These are phyloP conservation scores for Boletus eberwhitei DNA, from an alignment of 768 basidiomycete species.

Conservation along the genomic window DNA sequence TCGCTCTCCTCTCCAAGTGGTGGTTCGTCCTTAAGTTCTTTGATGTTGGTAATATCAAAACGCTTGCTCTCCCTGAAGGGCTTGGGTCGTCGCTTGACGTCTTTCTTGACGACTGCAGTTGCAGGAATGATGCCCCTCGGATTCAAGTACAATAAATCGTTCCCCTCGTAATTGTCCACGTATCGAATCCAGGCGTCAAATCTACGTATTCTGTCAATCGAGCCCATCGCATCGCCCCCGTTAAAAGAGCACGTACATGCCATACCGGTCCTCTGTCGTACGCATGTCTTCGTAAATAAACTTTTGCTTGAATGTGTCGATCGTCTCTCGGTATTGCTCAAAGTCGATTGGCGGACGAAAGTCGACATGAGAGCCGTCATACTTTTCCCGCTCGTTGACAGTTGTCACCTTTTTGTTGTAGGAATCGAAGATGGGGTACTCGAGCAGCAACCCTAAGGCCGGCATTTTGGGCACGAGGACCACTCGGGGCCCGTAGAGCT, in stretches of 20 bases:
- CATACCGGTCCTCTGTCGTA: constrained; percentile 72
- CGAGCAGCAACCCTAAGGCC: constrained; percentile 86
- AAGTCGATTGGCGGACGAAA: constrained; percentile 75
- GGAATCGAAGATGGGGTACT: constrained; percentile 77
- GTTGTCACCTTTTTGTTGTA: constrained; percentile 61
- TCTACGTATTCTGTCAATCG: constrained; percentile 33
- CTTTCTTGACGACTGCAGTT: constrained; percentile 61
- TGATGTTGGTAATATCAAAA: constrained; percentile 57
- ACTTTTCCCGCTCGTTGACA: constrained; percentile 40
- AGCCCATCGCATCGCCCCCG: background rate
- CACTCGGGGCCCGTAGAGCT: constrained; percentile 74
- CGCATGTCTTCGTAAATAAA: constrained; percentile 89
- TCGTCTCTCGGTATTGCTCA: constrained; percentile 57
- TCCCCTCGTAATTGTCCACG: constrained; percentile 71
- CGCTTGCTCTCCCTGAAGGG: constrained; percentile 67
- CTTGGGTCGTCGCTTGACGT: constrained; percentile 46
- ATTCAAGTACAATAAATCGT: constrained; percentile 78
- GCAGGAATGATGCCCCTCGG: constrained; percentile 73
- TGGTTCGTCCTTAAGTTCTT: constrained; percentile 27
- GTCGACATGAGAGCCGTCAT: constrained; percentile 52
- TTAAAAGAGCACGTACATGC: constrained; percentile 54
- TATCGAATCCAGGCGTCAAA: constrained; percentile 84
- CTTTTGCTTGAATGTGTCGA: constrained; percentile 79
- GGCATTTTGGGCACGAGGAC: constrained; percentile 96
- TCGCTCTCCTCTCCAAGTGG: constrained; percentile 38